Base-by-base conservation (phyloP, 306 rosid genomes). In the Lupinus albus region DNA sequence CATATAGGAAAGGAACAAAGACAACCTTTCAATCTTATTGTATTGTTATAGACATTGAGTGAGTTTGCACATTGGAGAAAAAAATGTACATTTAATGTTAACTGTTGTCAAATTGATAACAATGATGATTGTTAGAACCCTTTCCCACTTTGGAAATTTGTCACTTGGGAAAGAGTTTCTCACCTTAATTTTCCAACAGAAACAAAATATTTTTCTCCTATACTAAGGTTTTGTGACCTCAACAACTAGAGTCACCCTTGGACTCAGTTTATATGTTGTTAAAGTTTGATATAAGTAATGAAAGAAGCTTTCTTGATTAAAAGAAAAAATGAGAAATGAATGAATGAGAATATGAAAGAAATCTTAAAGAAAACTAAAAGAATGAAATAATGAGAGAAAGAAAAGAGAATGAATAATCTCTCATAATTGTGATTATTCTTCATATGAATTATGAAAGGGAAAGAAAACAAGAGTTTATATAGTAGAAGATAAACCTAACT, bases 31-130 rank as follows among this genome's bases (percentile, higher is more conserved):
- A 66, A 75, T 85, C 80, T 76, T 70, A 35, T 77, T 73, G 70
- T 49, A 44, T 83, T 86, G 73, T 70, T 71, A 74, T 76, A 78
- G 87, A 70, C 72, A 73, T 57, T 68, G 77, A 71, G 81, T 76
- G 88, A 84, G 83, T 76, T 82, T 83, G 79, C 75, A 73, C 74
- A 76, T 78, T 81, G 82, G 49, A 48, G 9, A 20, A 35, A 58
- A 63, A 39, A 63, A 68, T 84, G 91, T 86, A 88, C 81, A 87
- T 86, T 82, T 85, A 62, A 63, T 67, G 63, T 50, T 72, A 61
- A 74, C 55, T 67, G 75, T 78, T 71, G 65, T 78, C 80, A 67
- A 63, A 74, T 74, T 61, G 73, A 71, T 82, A 74, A 49, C 85
- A 60, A 50, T 45, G 57, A 59, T 64, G 57, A 59, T 64, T 69